Conservation (phyloP, 2,329 filamentous ascomycete genomes). For the Byssochlamys sp. region DNA sequence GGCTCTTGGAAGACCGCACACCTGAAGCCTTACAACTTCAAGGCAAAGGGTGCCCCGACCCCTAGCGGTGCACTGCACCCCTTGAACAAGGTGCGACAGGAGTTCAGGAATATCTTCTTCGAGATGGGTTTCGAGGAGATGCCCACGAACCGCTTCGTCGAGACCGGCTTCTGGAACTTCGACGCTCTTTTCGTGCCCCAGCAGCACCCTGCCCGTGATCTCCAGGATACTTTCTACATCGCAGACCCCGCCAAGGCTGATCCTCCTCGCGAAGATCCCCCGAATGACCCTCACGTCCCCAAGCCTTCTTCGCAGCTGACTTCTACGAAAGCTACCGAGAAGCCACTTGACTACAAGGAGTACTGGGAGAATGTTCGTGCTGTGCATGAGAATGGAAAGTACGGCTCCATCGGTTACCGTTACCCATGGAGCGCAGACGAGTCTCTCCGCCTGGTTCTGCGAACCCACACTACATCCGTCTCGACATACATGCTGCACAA, state of each 20-base stretch:
- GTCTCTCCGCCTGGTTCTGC: constrained; percentile 74
- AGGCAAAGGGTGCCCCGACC: constrained; percentile 49
- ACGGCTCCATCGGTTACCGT: constrained; percentile 88
- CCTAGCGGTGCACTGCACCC: constrained; percentile 44
- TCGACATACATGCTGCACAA: constrained; percentile 85
- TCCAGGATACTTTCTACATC: constrained; percentile 98
- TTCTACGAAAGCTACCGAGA: constrained; percentile 37
- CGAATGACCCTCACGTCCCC: constrained; percentile 26
- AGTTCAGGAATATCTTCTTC: constrained; percentile 98
- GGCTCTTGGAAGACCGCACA: constrained; percentile 86
- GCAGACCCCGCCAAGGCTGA: constrained; percentile 75
- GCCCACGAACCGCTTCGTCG: constrained; percentile 86
- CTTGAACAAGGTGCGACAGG: constrained; percentile 85
- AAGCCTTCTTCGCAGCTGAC: constrained; percentile 33
- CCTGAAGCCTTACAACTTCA: constrained; percentile 81
- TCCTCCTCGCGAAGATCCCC: constrained; percentile 50
- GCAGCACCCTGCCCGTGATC: constrained; percentile 91
- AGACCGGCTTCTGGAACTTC: constrained; percentile 99
- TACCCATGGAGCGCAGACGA: constrained; percentile 89
- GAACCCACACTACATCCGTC: constrained; percentile 91
- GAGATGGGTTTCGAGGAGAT: constrained; percentile 98
- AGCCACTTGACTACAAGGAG: constrained; percentile 59
- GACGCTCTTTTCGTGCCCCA: constrained; percentile 93
- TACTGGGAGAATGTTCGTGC: constrained; percentile 83
- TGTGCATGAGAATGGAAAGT: constrained; percentile 85